phyloP scores from a whole-genome alignment of 805 yeast species.

The Candida manassasensis region DNA sequence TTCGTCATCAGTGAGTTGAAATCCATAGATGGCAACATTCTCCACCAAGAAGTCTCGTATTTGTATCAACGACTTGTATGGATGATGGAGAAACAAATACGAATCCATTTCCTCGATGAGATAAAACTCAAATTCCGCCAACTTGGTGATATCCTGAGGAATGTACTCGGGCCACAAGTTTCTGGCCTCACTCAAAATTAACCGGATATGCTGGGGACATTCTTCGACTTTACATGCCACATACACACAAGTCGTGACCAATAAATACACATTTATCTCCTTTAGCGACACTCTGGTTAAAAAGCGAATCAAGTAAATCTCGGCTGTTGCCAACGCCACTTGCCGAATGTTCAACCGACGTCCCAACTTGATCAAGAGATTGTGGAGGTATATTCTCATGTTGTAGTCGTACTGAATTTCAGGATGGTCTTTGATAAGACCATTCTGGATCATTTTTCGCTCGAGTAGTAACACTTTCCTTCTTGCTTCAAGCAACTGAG shows the following conservation, averaged over 20 bases:
- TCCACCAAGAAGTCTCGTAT: slow-evolving; percentile 41
- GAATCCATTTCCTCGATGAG: slow-evolving; percentile 81
- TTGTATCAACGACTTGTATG: slow-evolving; percentile 59
- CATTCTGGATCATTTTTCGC: slow-evolving; percentile 40
- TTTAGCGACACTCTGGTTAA: slow-evolving; percentile 65
- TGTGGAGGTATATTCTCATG: slow-evolving; percentile 75
- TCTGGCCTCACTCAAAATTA: slow-evolving; percentile 78
- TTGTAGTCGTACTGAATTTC: slow-evolving; percentile 50
- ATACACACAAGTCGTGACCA: slow-evolving; percentile 82
- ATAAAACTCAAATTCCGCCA: slow-evolving; percentile 95
- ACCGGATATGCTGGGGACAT: slow-evolving; percentile 87
- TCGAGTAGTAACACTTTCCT: slow-evolving; percentile 36
- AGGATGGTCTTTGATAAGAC: slow-evolving; percentile 40
- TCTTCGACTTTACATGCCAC: slow-evolving; percentile 93
- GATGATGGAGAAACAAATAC: slow-evolving; percentile 69
- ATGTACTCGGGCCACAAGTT: slow-evolving; percentile 92
- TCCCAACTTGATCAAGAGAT: slow-evolving; percentile 69
- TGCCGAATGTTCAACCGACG: slow-evolving; percentile 75
- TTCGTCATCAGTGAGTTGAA: slow-evolving; percentile 54
- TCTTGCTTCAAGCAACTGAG: slow-evolving; percentile 47
- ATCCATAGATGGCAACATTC: slow-evolving; percentile 22
- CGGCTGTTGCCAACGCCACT: slow-evolving; percentile 83
- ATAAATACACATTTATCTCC: slow-evolving; percentile 76
- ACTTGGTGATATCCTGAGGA: slow-evolving; percentile 83
- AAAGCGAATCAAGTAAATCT: slow-evolving; percentile 76